These are phyloP conservation scores for Novakomyces olei DNA, from an alignment of 805 yeast species.

Conservation along the genomic window DNA sequence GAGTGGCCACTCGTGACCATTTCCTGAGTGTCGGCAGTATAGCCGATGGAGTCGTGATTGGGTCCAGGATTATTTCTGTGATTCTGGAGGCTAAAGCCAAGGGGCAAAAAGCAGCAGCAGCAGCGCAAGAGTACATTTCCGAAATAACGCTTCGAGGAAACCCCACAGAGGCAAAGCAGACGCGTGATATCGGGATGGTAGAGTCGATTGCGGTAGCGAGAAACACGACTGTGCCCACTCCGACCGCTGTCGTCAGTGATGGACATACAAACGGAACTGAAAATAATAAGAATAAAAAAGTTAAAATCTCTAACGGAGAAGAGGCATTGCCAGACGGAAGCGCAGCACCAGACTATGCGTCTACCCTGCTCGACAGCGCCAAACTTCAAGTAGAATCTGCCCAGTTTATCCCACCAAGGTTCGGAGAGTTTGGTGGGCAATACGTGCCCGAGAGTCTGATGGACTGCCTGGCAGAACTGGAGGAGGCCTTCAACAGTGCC, in stretches of 20 bases:
- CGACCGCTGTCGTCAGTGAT: constrained; percentile 12
- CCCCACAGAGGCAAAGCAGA: not conserved
- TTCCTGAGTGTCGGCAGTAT: constrained; percentile 51
- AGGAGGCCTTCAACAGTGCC: constrained; percentile 67
- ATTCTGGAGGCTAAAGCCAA: constrained; percentile 44
- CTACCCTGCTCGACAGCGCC: no score
- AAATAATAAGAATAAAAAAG: no score
- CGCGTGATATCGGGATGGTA: constrained; percentile 14
- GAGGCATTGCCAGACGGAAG: no score
- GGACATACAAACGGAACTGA: constrained; percentile 19
- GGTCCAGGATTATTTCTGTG: constrained; percentile 57
- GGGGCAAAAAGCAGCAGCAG: constrained; percentile 28
- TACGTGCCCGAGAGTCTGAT: constrained; percentile 93
- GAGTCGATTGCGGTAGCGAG: constrained; percentile 12
- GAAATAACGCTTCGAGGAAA: no score
- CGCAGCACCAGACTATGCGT: no score
- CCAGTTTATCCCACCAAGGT: constrained; percentile 36
- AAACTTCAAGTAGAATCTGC: no score
- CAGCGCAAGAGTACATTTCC: constrained; percentile 40
- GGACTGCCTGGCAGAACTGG: constrained; percentile 75
- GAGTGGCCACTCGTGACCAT: constrained; percentile 86
- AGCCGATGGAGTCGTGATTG: constrained; percentile 93
- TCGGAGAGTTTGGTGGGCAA: constrained; percentile 96
- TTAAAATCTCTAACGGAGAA: no score
- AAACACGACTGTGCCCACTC: constrained; percentile 6